Conservation (phyloP, 1,284 basidiomycete species). For the Neolentinus lepideus region DNA sequence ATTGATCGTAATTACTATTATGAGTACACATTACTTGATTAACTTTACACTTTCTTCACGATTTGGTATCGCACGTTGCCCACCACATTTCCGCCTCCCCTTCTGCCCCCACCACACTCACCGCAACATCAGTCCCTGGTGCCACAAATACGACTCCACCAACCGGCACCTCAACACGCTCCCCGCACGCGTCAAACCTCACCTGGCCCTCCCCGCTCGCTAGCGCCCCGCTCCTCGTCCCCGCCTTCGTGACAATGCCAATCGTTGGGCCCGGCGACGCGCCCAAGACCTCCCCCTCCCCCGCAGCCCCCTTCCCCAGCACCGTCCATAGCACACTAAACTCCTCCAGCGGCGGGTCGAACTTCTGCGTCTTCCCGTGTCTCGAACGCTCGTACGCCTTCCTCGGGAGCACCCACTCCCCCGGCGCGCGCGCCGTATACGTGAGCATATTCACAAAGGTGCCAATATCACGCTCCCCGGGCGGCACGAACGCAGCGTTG, state of each 20-base stretch:
- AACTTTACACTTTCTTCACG: neutral
- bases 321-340: slow-evolving; percentile 13
- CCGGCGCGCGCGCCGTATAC: slow-evolving; percentile 8
- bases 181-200: neutral
- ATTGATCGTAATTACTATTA: too few relatives aligned
- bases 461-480: slow-evolving; percentile 18
- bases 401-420: slow-evolving; percentile 10
- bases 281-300: slow-evolving; percentile 5
- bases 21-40: neutral
- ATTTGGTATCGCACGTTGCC: neutral
- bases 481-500: slow-evolving; percentile 25
- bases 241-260: slow-evolving; percentile 10
- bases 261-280: slow-evolving; percentile 10
- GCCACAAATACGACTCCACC: neutral
- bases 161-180: neutral
- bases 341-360: slow-evolving; percentile 14
- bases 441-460: slow-evolving; percentile 11
- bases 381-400: slow-evolving; percentile 8
- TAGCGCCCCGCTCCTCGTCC: neutral
- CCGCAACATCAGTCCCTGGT: neutral
- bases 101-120: neutral
- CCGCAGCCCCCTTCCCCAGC: slow-evolving; percentile 3
- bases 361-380: slow-evolving; percentile 9
- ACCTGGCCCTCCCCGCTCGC: neutral
- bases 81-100: neutral